Conservation (phyloP, 2,329 filamentous ascomycete genomes). For the Didymella glomerata region DNA sequence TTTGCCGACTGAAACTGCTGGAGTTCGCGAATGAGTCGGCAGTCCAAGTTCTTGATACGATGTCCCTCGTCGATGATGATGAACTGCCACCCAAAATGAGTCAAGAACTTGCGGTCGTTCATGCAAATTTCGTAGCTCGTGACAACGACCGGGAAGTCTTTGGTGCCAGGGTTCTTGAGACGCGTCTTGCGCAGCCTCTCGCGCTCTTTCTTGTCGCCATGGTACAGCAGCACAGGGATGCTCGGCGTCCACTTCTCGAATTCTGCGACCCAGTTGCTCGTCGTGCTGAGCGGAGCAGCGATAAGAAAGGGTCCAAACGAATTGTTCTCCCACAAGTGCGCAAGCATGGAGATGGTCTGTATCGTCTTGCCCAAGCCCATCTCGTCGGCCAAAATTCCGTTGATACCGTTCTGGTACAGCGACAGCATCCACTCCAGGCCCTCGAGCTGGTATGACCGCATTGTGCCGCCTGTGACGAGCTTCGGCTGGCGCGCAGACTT, state of each 20-base stretch:
- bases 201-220: conserved; percentile 82
- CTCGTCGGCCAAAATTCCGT: conserved; percentile 90
- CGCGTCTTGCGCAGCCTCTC: conserved; percentile 75
- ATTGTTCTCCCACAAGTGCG: conserved; percentile 85
- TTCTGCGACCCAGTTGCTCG: conserved; percentile 96
- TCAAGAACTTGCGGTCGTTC: conserved; percentile 82
- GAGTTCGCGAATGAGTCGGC: conserved; percentile 86
- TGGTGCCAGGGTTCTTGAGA: conserved; percentile 73
- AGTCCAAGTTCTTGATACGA: conserved; percentile 95
- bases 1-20: conserved; percentile 90
- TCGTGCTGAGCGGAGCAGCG: conserved; percentile 86
- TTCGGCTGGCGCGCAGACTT: conserved; percentile 86
- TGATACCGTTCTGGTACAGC: conserved; percentile 87
- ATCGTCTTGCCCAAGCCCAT: conserved; percentile 95
- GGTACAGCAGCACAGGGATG: conserved; percentile 90
- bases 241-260: conserved; percentile 89
- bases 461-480: conserved; percentile 83
- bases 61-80: conserved; percentile 99
- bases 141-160: conserved; percentile 87
- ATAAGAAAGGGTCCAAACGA: conserved; percentile 90
- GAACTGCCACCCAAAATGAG: conserved; percentile 91
- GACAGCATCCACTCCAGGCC: conserved; percentile 91
- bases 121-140: conserved; percentile 98
- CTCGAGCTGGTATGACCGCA: conserved; percentile 94
- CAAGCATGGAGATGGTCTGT: conserved; percentile 87